A percentile compares a stretch with the other conserved stretches of the same genome.
Conservation (phyloP, 2,329 filamentous ascomycete species). For the Sporothrix brasiliensis region DNA sequence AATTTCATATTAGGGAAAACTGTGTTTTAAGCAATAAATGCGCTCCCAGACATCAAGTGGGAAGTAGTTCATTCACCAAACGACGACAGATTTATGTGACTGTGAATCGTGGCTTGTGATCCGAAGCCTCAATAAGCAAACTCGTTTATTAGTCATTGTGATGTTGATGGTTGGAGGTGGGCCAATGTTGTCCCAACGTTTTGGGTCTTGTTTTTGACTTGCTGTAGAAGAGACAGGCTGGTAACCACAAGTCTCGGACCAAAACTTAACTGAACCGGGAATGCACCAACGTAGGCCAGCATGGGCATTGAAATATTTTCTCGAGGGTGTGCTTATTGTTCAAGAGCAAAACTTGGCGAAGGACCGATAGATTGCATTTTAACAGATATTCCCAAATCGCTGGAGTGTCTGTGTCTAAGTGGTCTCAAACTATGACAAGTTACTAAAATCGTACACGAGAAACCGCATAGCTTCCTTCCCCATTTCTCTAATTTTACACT, state of each 20-base stretch:
- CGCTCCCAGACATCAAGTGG: conserved; percentile 1
- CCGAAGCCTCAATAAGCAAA: background rate
- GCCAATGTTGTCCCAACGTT: too few relatives aligned
- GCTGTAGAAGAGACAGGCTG: too few relatives aligned
- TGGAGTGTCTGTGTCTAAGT: background rate
- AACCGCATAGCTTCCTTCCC: background rate
- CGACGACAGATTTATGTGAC: background rate
- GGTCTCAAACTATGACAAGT: background rate
- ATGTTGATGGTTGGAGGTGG: too few relatives aligned
- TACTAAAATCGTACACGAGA: background rate
- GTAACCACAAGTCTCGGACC: too few relatives aligned
- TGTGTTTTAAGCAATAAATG: conserved; percentile 19
- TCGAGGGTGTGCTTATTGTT: too few relatives aligned
- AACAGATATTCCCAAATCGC: background rate
- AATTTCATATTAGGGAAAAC: conserved; percentile 2
- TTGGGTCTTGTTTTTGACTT: too few relatives aligned
- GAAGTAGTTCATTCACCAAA: conserved; percentile 22
- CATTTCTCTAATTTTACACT: background rate
- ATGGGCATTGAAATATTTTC: too few relatives aligned
- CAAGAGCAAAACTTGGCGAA: too few relatives aligned
- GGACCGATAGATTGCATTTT: background rate
- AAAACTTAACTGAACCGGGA: too few relatives aligned
- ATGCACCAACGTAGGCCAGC: too few relatives aligned
- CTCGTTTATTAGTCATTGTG: background rate
- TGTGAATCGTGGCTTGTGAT: background rate